Conservation (phyloP, 345 rosid species). For the Gynandropsis gynandra region DNA sequence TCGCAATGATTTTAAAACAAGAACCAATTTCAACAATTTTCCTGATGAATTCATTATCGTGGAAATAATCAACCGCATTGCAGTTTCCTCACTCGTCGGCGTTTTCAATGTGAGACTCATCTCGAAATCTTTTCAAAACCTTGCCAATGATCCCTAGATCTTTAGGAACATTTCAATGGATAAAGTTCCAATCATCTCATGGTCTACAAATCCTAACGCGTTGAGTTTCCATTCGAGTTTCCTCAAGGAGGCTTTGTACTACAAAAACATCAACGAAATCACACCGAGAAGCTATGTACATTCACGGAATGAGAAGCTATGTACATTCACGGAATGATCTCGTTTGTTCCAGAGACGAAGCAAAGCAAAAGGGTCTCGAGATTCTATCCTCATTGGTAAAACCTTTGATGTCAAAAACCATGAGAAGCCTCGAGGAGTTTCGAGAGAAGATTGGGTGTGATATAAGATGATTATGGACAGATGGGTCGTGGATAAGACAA, state of each 20-base stretch:
- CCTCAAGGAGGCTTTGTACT: conserved; percentile 18
- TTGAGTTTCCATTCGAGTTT: conserved; percentile 1
- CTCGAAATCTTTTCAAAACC: conserved; percentile 5
- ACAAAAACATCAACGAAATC: conserved; percentile 12
- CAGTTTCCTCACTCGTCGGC: conserved; percentile 7
- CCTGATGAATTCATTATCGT: too few species aligned
- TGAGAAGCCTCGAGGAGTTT: conserved; percentile 3
- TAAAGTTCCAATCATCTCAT: background rate
- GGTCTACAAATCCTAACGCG: background rate
- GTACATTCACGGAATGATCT: conserved; percentile 22
- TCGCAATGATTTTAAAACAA: too few species aligned
- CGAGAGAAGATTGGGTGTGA: background rate
- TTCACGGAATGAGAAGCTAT: too few species aligned
- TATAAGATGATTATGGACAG: background rate
- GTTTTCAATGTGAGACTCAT: conserved; percentile 7
- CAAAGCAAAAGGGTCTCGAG: conserved; percentile 20
- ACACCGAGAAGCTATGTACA: conserved; percentile 12
- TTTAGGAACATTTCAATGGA: conserved; percentile 5
- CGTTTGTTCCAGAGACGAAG: conserved; percentile 12
- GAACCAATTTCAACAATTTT: too few species aligned
- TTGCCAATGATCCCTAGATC: conserved; percentile 12
- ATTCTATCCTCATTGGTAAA: conserved; percentile 13
- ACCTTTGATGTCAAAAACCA: conserved; percentile 9
- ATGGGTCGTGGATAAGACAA: background rate
- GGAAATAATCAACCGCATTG: background rate